A percentile compares a stretch with the other conserved stretches of the same genome.
Conservation (phyloP, 1,284 basidiomycete species). For the Chiua sp. region DNA sequence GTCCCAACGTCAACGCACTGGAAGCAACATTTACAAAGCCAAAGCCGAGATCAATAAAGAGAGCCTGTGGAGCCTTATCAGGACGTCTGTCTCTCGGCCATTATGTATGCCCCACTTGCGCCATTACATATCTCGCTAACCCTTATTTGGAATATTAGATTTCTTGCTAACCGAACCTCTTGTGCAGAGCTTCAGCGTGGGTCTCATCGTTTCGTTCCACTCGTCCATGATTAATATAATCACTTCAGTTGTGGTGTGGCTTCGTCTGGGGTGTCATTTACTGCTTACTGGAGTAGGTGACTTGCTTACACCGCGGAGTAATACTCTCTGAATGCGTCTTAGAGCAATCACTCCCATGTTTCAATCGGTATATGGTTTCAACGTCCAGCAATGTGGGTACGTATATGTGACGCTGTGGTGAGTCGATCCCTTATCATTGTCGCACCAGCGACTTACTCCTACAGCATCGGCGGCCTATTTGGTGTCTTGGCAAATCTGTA, state of each 20-base stretch:
- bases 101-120: conserved; percentile 51
- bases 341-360: conserved; percentile 72
- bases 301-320: neutral
- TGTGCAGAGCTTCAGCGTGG: conserved; percentile 73
- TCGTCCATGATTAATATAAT: neutral
- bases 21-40: conserved; percentile 64
- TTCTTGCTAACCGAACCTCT: conserved; percentile 79
- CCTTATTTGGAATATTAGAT: conserved; percentile 38
- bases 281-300: conserved; percentile 63
- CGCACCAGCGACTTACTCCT: neutral
- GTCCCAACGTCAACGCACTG: conserved; percentile 64
- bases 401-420: conserved; percentile 67
- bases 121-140: conserved; percentile 3
- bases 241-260: conserved; percentile 69
- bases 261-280: conserved; percentile 83
- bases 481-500: conserved; percentile 63
- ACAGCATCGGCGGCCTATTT: conserved; percentile 64
- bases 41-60: conserved; percentile 66
- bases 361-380: conserved; percentile 66
- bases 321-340: neutral
- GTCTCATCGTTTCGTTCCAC: conserved; percentile 22
- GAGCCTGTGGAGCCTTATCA: conserved; percentile 60
- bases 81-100: conserved; percentile 71
- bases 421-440: conserved; percentile 28
- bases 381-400: conserved; percentile 64